Evolutionary conservation across 1,139 yeast species (phyloP), one percentile per base, ranked within the genome.

Genomic region (Pichia sp.): DNA sequence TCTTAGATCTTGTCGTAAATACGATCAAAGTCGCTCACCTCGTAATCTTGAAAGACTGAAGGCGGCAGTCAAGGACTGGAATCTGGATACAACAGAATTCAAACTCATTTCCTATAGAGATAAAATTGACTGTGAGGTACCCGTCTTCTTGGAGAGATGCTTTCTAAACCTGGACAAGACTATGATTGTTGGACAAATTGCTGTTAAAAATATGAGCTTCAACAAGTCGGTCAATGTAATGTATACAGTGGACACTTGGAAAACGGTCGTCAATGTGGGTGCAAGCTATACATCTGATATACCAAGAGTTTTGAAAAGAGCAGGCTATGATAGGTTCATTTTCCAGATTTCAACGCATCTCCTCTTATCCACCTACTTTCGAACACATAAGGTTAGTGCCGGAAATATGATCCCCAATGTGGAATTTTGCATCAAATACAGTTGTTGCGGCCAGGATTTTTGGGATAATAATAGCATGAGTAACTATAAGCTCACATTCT

Each of bases 161-260:
- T 74, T 75, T 45, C 62, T 85, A 28, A 71, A 80, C 17, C 59
- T 68, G 8, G 85, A 80, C 47, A 72, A 74, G 47, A 66, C 69
- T 39, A 66, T 59, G 42, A 58, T 85, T 10, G 52, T 74, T 37
- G 95, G 94, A 2, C 77, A 77, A 39, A 66, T 85, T 32, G 88
- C 91, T 1, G 94, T 81, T 20, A 69, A 71, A 48, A 85, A 85
- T 55, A 34, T 82, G 10, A 64, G 82, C 3, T 85, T 66, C 55
- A 67, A 71, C 29, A 85, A 85, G 56, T 51, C 57, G 21, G 77
- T 85, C 17, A 68, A 72, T 17, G 69, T 81, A 12, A 64, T 87
- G 32, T 86, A 82, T 56, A 72, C 94, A 0, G 62, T 74, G 40
- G 87, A 85, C 56, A 60, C 69, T 47, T 85, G 95, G 95, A 62